These are phyloP conservation scores for Choiromyces venosus DNA, from an alignment of 495 filamentous ascomycete genomes.

Conservation along the genomic window DNA sequence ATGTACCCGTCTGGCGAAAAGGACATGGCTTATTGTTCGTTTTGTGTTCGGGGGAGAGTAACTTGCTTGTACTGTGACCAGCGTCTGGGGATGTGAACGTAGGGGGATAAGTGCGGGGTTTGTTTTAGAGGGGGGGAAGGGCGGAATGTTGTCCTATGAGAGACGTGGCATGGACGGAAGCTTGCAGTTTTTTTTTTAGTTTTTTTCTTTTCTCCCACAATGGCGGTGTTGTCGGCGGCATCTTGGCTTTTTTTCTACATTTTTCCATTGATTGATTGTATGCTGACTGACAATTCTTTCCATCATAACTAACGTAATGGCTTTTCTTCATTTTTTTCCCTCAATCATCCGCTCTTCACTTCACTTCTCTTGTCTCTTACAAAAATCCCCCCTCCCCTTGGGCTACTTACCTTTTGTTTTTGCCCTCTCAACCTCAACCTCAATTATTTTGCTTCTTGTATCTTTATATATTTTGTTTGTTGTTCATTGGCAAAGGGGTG, in stretches of 20 bases:
- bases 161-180: slow-evolving; percentile 1
- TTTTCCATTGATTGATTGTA: slow-evolving; percentile 3
- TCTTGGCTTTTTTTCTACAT: neutral
- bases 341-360: no score
- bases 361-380: neutral
- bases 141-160: slow-evolving; percentile 4
- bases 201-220: neutral
- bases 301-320: neutral
- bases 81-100: neutral
- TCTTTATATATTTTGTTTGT: neutral
- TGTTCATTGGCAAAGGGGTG: neutral
- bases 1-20: neutral
- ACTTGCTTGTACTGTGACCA: neutral
- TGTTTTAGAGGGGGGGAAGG: neutral
- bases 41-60: slow-evolving; percentile 1
- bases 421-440: neutral
- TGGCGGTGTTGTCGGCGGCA: slow-evolving; percentile 2
- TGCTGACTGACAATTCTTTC: slow-evolving; percentile 2
- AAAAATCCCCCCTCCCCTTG: neutral
- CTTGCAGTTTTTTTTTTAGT: neutral
- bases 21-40: neutral
- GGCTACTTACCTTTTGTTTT: neutral
- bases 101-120: neutral
- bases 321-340: neutral
- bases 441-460: neutral